Evolutionary conservation across 352 stramenopile genomes (phyloP).

Genomic region (Phytopythium montanum): DNA sequence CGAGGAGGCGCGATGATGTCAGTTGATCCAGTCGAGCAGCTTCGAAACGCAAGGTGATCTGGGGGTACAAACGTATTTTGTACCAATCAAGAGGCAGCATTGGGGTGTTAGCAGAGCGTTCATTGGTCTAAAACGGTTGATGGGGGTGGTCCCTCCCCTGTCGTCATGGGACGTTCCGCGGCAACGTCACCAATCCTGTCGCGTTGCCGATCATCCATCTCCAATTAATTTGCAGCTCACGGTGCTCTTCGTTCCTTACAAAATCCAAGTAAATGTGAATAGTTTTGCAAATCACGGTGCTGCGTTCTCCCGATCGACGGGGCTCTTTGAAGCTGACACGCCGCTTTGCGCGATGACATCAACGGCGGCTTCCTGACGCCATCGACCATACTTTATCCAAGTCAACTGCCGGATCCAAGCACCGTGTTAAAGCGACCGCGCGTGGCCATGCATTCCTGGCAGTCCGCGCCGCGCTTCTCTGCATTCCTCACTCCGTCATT

Average conservation of each 20-base stretch:
- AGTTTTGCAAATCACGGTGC: background rate
- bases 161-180: slow-evolving; percentile 28
- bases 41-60: background rate
- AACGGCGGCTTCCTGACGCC: background rate
- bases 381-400: slow-evolving; percentile 4
- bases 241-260: slow-evolving; percentile 13
- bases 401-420: background rate
- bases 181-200: slow-evolving; percentile 22
- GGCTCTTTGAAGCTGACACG: background rate
- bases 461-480: background rate
- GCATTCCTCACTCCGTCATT: slow-evolving; percentile 3
- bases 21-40: background rate
- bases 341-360: slow-evolving; percentile 6
- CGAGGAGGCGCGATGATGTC: slow-evolving; percentile 1
- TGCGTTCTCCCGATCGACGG: background rate
- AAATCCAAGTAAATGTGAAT: slow-evolving; percentile 11
- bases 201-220: background rate
- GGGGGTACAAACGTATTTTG: background rate
- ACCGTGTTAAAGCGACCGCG: slow-evolving; percentile 3
- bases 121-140: background rate
- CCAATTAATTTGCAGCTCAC: background rate
- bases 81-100: background rate
- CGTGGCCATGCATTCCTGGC: slow-evolving; percentile 1
- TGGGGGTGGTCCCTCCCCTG: slow-evolving; percentile 13
- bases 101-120: background rate